These are phyloP conservation scores for Zanthoxylum bungeanum DNA, from an alignment of 345 rosid genomes.

Conservation along the genomic window DNA sequence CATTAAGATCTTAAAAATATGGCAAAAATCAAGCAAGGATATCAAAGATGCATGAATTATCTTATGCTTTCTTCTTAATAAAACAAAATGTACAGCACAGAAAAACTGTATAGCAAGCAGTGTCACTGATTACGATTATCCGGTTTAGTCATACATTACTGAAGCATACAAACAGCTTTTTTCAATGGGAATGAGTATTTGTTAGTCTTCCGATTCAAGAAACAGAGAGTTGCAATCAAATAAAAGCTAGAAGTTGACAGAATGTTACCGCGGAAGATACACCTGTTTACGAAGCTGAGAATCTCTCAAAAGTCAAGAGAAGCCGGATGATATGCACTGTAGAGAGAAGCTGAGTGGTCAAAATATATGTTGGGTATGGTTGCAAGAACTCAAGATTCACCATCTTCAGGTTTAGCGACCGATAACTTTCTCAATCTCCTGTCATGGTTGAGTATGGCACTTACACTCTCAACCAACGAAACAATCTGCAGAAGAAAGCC, in stretches of 20 bases:
- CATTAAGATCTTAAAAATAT: neutral
- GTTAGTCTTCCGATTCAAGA: neutral
- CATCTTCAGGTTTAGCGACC: slow-evolving; percentile 27
- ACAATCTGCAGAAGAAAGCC: slow-evolving; percentile 49
- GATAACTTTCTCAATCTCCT: slow-evolving; percentile 47
- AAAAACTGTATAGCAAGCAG: neutral
- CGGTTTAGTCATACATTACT: neutral
- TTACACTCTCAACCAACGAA: slow-evolving; percentile 74
- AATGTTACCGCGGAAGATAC: neutral
- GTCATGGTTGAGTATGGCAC: slow-evolving; percentile 82
- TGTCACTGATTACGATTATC: neutral
- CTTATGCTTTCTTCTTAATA: neutral
- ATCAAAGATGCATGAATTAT: slow-evolving; percentile 2
- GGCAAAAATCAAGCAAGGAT: neutral
- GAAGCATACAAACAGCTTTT: neutral
- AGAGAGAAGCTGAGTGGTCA: neutral
- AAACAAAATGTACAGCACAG: neutral
- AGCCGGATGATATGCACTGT: neutral
- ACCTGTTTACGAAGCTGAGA: neutral
- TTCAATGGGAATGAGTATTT: neutral
- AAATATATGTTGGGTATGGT: neutral
- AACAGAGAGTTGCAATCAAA: neutral
- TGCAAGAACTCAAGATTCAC: slow-evolving; percentile 23
- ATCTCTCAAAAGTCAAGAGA: neutral
- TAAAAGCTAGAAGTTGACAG: neutral